Evolutionary conservation across 768 basidiomycete species (phyloP).

Genomic region (Boletus vinaceobasis): DNA sequence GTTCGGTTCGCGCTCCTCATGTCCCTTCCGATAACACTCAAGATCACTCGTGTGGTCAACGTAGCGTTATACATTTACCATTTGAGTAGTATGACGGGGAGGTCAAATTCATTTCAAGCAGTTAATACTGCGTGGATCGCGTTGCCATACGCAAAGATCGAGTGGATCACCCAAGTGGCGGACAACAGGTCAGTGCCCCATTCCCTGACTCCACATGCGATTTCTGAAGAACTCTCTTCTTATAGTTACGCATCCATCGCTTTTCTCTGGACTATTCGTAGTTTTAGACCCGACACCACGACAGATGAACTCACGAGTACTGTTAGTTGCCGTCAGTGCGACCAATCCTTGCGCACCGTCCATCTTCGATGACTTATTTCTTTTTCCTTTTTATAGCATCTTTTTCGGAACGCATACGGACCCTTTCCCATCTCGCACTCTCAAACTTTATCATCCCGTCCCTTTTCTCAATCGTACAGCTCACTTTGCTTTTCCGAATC

Average conservation of each 20-base stretch:
- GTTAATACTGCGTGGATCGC: conserved; percentile 9
- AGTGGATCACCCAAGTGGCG: conserved; percentile 26
- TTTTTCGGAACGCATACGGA: conserved; percentile 13
- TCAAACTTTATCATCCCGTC: conserved; percentile 29
- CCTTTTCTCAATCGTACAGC: conserved; percentile 25
- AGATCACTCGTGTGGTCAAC: conserved; percentile 20
- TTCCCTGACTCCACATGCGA: background rate
- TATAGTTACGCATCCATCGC: conserved; percentile 23
- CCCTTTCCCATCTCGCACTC: conserved; percentile 23
- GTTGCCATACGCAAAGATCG: conserved; percentile 29
- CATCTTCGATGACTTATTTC: background rate
- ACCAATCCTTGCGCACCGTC: background rate
- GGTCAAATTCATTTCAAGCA: background rate
- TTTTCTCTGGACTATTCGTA: conserved; percentile 23
- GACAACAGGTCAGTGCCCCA: conserved; percentile 24
- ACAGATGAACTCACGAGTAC: background rate
- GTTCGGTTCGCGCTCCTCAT: conserved; percentile 14
- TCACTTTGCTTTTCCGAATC: conserved; percentile 19
- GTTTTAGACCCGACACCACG: background rate
- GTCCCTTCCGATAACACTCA: conserved; percentile 18
- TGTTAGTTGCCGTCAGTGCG: background rate
- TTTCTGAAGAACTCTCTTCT: background rate
- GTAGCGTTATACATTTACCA: conserved; percentile 11
- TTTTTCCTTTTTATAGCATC: conserved; percentile 3
- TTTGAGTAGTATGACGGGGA: background rate